Evolutionary conservation across 352 stramenopile genomes (phyloP).

Genomic region (Phytophthora crassamura): DNA sequence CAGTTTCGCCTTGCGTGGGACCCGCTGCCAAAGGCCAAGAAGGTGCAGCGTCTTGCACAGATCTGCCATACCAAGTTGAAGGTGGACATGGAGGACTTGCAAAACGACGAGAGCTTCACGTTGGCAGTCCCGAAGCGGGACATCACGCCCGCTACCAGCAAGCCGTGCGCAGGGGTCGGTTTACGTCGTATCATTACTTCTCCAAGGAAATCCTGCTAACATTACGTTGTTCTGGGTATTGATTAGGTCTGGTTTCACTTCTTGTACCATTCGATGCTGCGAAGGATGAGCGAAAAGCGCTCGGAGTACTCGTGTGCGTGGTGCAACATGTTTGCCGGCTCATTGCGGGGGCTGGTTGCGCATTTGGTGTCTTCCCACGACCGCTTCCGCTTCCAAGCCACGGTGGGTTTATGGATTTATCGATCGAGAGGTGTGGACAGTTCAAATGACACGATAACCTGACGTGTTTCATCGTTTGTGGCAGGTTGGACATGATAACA

Average conservation of each 20-base stretch:
- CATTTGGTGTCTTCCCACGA: slow-evolving; percentile 84
- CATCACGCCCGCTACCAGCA: slow-evolving; percentile 19
- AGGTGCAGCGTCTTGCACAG: slow-evolving; percentile 51
- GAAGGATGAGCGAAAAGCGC: slow-evolving; percentile 85
- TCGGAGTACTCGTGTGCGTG: slow-evolving; percentile 81
- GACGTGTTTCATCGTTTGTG: neutral
- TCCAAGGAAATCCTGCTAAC: neutral
- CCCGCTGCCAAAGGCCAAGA: slow-evolving; percentile 38
- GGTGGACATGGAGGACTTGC: slow-evolving; percentile 21
- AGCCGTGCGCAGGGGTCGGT: slow-evolving; percentile 41
- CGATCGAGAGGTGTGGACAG: neutral
- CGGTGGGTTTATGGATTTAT: slow-evolving; percentile 47
- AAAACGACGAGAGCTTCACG: slow-evolving; percentile 34
- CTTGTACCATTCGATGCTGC: slow-evolving; percentile 83
- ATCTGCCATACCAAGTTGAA: slow-evolving; percentile 50
- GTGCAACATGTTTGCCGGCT: slow-evolving; percentile 86
- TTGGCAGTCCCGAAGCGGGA: slow-evolving; percentile 54
- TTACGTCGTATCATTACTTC: neutral
- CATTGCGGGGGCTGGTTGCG: slow-evolving; percentile 70
- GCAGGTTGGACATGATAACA: slow-evolving; percentile 78
- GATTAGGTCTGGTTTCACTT: slow-evolving; percentile 85
- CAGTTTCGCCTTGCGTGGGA: slow-evolving; percentile 63
- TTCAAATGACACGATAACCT: neutral
- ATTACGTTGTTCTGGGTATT: neutral
- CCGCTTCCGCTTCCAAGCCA: slow-evolving; percentile 81